These are phyloP conservation scores for Salvia hispanica DNA, from an alignment of 257 asterid genomes.

Conservation along the genomic window DNA sequence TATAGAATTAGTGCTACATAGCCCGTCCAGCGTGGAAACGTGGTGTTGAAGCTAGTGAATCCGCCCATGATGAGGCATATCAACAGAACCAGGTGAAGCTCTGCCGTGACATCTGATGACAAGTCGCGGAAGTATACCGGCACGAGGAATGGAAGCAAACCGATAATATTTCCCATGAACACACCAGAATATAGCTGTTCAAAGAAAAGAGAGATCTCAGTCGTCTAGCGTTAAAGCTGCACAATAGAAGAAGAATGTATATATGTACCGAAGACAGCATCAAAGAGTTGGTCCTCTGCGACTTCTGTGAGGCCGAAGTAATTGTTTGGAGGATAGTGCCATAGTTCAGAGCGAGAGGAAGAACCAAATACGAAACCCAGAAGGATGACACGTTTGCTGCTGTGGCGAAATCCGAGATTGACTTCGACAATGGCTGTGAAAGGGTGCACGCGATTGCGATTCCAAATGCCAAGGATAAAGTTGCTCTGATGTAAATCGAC, in stretches of 20 bases:
- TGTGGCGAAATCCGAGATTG: conserved; percentile 37
- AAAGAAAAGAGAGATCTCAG: conserved; percentile 5
- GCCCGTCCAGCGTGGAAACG: conserved; percentile 50
- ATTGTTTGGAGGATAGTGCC: conserved; percentile 42
- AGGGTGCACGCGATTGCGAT: conserved; percentile 32
- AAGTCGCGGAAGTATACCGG: conserved; percentile 46
- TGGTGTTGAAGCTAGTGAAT: conserved; percentile 45
- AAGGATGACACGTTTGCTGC: conserved; percentile 49
- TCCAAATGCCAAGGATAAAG: conserved; percentile 40
- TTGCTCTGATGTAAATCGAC: conserved; percentile 40
- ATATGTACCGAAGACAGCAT: conserved; percentile 49
- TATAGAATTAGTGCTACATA: conserved; percentile 42
- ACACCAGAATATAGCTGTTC: conserved; percentile 51
- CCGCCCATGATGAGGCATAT: conserved; percentile 42
- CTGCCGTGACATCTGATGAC: conserved; percentile 34
- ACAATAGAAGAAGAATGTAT: too few relatives aligned
- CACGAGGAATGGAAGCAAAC: conserved; percentile 45
- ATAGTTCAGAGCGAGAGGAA: conserved; percentile 53
- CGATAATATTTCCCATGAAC: conserved; percentile 55
- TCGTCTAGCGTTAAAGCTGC: not conserved
- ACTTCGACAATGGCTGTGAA: conserved; percentile 41
- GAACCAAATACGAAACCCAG: conserved; percentile 42
- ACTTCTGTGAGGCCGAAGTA: conserved; percentile 44
- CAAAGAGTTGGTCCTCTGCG: conserved; percentile 44
- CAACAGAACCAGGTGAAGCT: conserved; percentile 40